Evolutionary conservation across 2,329 filamentous ascomycete genomes (phyloP), one percentile per base, ranked within the genome.

Genomic region (Samsoniella hepiali): DNA sequence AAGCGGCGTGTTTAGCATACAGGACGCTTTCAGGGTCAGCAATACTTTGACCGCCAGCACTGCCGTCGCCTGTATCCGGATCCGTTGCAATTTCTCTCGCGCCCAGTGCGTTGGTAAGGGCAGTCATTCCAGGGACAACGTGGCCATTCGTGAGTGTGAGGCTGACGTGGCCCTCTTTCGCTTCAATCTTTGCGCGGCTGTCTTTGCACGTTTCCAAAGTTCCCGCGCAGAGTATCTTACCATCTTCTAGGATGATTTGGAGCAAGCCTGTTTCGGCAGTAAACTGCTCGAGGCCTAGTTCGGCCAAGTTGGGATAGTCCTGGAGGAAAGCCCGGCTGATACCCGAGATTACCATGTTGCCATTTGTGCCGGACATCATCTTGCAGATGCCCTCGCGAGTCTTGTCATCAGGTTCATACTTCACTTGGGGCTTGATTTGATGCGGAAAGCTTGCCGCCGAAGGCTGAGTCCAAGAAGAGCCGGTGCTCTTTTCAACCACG

Each of bases 21-120:
- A 70, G 68, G 4, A 77, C 66, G 63, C 69, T 73, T 9, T 72
- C 69, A 0, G 73, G 68, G 53, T 76, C 57, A 36, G 70, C 69
- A 40, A 67, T 62, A 29, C 67, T 65, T 15, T 74, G 68, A 22
- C 72, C 72, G 7, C 7, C 13, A 10, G 75, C 72, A 5, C 65
- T 63, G 15, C 84, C 83, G 67, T 86, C 82, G 3, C 77, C 74
- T 0, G 83, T 84, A 29, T 70, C 72, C 1, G 68, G 65, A 58
- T 82, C 79, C 1, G 70, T 72, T 27, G 72, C 68, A 47, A 85
- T 84, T 67, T 85, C 84, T 11, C 73, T 70, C 4, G 85, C 72
- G 1, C 84, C 84, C 2, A 86, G 75, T 8, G 71, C 68, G 5
- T 75, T 74, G 4, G 81, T 78, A 40, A 85, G 74, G 2, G 80